phyloP scores from a whole-genome alignment of 2,329 filamentous ascomycete genomes.

The Leptographium galeiforme region DNA sequence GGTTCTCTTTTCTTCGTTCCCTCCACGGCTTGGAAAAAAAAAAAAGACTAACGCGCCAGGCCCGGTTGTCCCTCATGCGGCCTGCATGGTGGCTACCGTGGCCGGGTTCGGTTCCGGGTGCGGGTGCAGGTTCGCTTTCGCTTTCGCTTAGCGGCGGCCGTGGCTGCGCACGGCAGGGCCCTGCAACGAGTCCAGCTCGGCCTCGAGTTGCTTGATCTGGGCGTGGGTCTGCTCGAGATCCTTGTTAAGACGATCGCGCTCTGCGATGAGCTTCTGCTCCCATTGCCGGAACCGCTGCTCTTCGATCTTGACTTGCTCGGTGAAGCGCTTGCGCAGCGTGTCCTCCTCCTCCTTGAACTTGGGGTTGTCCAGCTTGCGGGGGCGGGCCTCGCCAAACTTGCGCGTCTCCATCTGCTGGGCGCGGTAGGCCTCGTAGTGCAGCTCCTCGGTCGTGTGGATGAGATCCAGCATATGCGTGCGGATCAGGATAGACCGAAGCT shows the following conservation, averaged over 20 bases:
- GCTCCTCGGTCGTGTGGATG: conserved; percentile 98
- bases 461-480: conserved; percentile 99
- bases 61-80: neutral
- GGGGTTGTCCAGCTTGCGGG: conserved; percentile 97
- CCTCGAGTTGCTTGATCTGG: conserved; percentile 80
- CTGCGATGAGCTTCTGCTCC: conserved; percentile 99
- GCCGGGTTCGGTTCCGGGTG: no score
- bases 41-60: neutral
- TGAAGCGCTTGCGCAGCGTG: conserved; percentile 95
- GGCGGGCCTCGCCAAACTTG: conserved; percentile 96
- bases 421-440: conserved; percentile 98
- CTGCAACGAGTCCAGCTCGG: conserved; percentile 88
- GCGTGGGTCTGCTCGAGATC: conserved; percentile 97
- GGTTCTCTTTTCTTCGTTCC: neutral
- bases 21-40: neutral
- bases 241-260: conserved; percentile 99
- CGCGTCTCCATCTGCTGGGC: conserved; percentile 99
- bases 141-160: conserved; percentile 60
- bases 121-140: neutral
- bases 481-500: conserved; percentile 96
- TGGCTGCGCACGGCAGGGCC: conserved; percentile 81
- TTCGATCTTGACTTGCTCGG: conserved; percentile 99
- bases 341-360: conserved; percentile 99
- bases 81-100: no score
- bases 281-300: conserved; percentile 98